These are phyloP conservation scores for Brasilioporus rufonigricans DNA, from an alignment of 768 basidiomycete species.

Conservation along the genomic window DNA sequence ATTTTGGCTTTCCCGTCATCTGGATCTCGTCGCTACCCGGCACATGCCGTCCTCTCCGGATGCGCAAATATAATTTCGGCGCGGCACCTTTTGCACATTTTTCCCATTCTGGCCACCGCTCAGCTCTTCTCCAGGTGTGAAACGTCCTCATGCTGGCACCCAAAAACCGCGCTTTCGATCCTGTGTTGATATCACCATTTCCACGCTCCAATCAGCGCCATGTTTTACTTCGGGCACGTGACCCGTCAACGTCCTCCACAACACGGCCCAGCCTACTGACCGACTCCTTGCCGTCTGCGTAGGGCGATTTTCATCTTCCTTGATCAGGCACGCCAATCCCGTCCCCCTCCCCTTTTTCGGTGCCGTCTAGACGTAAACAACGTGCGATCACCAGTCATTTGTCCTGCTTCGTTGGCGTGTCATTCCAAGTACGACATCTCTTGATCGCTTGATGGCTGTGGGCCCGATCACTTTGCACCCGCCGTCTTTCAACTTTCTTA, in stretches of 20 bases:
- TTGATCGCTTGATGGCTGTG: conserved; percentile 25
- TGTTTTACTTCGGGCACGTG: conserved; percentile 27
- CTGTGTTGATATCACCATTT: too few relatives aligned
- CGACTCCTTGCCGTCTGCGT: conserved; percentile 13
- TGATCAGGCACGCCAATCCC: conserved; percentile 29
- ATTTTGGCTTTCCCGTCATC: conserved; percentile 36
- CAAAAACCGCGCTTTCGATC: conserved; percentile 14
- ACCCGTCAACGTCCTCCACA: conserved; percentile 8
- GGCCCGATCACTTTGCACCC: conserved; percentile 14
- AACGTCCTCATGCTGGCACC: conserved; percentile 10
- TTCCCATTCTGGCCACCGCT: conserved; percentile 5
- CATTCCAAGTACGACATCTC: conserved; percentile 28
- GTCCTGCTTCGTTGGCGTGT: conserved; percentile 15
- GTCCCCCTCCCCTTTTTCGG: conserved; percentile 30
- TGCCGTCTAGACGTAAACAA: conserved; percentile 30
- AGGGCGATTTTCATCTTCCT: conserved; percentile 21
- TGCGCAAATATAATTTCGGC: conserved; percentile 32
- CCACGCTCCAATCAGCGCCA: conserved; percentile 6
- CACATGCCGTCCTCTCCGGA: conserved; percentile 27
- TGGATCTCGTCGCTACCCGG: conserved; percentile 31
- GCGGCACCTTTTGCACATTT: conserved; percentile 26
- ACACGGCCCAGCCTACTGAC: conserved; percentile 7
- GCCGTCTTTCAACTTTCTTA: conserved; percentile 17
- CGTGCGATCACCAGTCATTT: conserved; percentile 29
- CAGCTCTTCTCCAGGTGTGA: conserved; percentile 18